Percentiles rank a stretch among this genome's conserved stretches.
phyloP scores from a whole-genome alignment of 345 rosid genomes.

The Draba incana region DNA sequence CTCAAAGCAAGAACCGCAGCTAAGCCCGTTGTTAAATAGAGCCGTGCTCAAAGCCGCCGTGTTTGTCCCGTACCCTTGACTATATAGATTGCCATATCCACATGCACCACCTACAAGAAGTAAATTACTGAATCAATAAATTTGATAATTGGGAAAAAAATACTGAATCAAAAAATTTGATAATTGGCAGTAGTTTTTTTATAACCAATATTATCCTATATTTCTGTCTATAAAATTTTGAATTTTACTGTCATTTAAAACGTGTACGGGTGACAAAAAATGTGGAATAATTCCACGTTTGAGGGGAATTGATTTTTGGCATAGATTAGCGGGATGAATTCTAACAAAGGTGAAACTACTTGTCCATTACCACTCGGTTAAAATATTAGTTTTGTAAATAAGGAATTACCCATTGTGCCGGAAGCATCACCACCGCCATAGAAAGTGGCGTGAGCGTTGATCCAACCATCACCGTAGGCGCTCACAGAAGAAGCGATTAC shows the following conservation, averaged over 20 bases:
- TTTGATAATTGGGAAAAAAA: neutral
- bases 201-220: too few species aligned
- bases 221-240: too few species aligned
- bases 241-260: too few species aligned
- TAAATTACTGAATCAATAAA: neutral
- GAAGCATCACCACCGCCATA: constrained; percentile 89
- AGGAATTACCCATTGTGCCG: constrained; percentile 79
- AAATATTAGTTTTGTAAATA: neutral
- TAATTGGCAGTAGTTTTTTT: neutral
- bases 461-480: constrained; percentile 61
- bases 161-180: neutral
- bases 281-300: too few species aligned
- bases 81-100: constrained; percentile 66
- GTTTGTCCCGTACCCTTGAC: constrained; percentile 65
- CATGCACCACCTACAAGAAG: constrained; percentile 65
- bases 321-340: too few species aligned
- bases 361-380: too few species aligned
- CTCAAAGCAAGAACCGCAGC: constrained; percentile 72
- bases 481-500: constrained; percentile 34
- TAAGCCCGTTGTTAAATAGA: constrained; percentile 59
- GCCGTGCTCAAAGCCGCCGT: constrained; percentile 73
- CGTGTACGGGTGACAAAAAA: too few species aligned
- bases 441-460: constrained; percentile 89
- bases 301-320: too few species aligned
- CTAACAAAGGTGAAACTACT: too few species aligned